Evolutionary conservation across 2,329 filamentous ascomycete species (phyloP).

Genomic region (Fusarium sp.): DNA sequence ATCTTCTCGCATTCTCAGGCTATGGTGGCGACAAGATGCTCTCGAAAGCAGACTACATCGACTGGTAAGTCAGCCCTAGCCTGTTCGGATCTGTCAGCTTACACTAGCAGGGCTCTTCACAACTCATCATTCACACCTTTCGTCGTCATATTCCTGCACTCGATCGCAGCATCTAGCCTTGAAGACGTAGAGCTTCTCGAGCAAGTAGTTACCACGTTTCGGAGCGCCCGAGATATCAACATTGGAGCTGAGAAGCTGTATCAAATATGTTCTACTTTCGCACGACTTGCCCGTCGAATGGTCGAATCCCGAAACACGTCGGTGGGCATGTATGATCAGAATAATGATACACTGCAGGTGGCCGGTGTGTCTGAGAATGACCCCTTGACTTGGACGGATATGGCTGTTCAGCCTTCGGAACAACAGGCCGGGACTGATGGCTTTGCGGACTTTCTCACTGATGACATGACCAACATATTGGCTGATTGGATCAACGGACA

Average conservation of each 20-base stretch:
- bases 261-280: slow-evolving; percentile 27
- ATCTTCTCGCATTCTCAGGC: slow-evolving; percentile 26
- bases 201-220: slow-evolving; percentile 25
- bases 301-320: slow-evolving; percentile 29
- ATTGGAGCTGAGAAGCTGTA: slow-evolving; percentile 26
- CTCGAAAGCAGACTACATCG: slow-evolving; percentile 28
- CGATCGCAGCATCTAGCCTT: slow-evolving; percentile 16
- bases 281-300: slow-evolving; percentile 20
- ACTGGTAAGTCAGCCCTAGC: slow-evolving; percentile 15
- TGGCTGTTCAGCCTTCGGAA: background rate
- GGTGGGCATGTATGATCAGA: slow-evolving; percentile 29
- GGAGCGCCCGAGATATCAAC: slow-evolving; percentile 11
- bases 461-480: slow-evolving; percentile 31
- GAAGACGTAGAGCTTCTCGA: slow-evolving; percentile 16
- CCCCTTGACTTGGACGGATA: slow-evolving; percentile 7
- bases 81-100: background rate
- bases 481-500: slow-evolving; percentile 32
- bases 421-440: background rate
- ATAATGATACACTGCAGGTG: slow-evolving; percentile 22
- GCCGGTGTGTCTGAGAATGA: slow-evolving; percentile 15
- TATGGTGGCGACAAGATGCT: slow-evolving; percentile 13
- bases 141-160: slow-evolving; percentile 31
- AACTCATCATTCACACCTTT: slow-evolving; percentile 34
- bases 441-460: slow-evolving; percentile 7
- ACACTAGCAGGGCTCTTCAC: slow-evolving; percentile 28